Evolutionary conservation across 805 yeast species (phyloP).

Genomic region (Saturnispora diversa): DNA sequence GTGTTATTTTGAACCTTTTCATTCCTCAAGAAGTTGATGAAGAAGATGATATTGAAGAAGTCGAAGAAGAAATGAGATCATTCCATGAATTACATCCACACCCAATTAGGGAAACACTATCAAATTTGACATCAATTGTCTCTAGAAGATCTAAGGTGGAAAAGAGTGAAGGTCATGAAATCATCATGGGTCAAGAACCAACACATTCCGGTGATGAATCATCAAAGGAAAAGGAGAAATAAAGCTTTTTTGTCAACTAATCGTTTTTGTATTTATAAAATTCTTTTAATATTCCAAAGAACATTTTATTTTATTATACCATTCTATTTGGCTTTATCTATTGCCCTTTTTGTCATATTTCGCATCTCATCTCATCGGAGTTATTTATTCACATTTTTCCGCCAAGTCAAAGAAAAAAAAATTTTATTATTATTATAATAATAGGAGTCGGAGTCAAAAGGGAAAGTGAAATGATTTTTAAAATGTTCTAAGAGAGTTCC

Average conservation of each 20-base stretch:
- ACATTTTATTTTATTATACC: too few species aligned
- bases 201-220: background rate
- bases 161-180: slow-evolving; percentile 10
- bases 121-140: slow-evolving; percentile 12
- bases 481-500: background rate
- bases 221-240: slow-evolving; percentile 8
- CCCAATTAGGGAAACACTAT: slow-evolving; percentile 13
- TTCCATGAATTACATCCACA: slow-evolving; percentile 43
- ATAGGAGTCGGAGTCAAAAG: background rate
- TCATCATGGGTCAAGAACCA: slow-evolving; percentile 7
- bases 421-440: background rate
- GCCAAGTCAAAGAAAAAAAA: slow-evolving; percentile 1
- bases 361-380: background rate
- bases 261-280: too few species aligned
- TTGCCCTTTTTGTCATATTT: too few species aligned
- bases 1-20: slow-evolving; percentile 41
- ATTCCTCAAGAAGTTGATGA: slow-evolving; percentile 45
- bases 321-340: too few species aligned
- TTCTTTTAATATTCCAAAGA: too few species aligned
- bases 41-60: slow-evolving; percentile 33
- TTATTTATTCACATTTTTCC: background rate
- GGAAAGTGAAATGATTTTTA: too few species aligned
- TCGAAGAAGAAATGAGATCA: slow-evolving; percentile 36
- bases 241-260: background rate
- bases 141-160: slow-evolving; percentile 8